phyloP scores from a whole-genome alignment of 2,329 filamentous ascomycete species.

The Juglanconis sp. region DNA sequence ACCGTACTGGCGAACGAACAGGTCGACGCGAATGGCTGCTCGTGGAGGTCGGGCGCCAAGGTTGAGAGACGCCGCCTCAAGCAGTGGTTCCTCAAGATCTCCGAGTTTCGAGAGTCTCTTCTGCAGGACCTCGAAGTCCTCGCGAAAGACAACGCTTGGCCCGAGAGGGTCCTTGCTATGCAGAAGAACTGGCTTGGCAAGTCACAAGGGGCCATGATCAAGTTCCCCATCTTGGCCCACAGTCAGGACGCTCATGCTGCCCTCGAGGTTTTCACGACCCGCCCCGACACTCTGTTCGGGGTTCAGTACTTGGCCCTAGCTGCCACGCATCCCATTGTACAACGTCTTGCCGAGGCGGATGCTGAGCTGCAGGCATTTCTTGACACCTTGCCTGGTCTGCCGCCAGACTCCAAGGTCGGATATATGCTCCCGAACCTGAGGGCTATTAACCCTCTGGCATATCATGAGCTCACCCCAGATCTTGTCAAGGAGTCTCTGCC shows the following conservation, averaged over 20 bases:
- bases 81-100: slow-evolving; percentile 90
- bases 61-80: slow-evolving; percentile 76
- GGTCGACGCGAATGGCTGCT: slow-evolving; percentile 79
- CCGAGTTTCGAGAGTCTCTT: slow-evolving; percentile 70
- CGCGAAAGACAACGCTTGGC: slow-evolving; percentile 65
- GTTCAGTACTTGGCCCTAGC: slow-evolving; percentile 83
- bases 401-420: slow-evolving; percentile 60
- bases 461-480: slow-evolving; percentile 48
- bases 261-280: slow-evolving; percentile 77
- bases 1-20: slow-evolving; percentile 92
- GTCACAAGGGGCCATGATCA: slow-evolving; percentile 69
- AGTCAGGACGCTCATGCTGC: slow-evolving; percentile 39
- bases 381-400: slow-evolving; percentile 54
- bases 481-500: slow-evolving; percentile 59
- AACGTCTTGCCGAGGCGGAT: slow-evolving; percentile 56
- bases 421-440: slow-evolving; percentile 62
- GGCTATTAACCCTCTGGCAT: slow-evolving; percentile 64
- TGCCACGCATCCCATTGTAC: slow-evolving; percentile 67
- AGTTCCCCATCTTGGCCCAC: slow-evolving; percentile 59
- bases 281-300: slow-evolving; percentile 82
- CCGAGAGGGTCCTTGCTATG: slow-evolving; percentile 76
- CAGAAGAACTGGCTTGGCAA: slow-evolving; percentile 87
- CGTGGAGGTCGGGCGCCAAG: slow-evolving; percentile 83
- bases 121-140: slow-evolving; percentile 68
- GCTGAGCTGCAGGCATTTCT: slow-evolving; percentile 65